Base-by-base conservation (phyloP, 352 stramenopile species). In the Stramenopiles sp. region DNA sequence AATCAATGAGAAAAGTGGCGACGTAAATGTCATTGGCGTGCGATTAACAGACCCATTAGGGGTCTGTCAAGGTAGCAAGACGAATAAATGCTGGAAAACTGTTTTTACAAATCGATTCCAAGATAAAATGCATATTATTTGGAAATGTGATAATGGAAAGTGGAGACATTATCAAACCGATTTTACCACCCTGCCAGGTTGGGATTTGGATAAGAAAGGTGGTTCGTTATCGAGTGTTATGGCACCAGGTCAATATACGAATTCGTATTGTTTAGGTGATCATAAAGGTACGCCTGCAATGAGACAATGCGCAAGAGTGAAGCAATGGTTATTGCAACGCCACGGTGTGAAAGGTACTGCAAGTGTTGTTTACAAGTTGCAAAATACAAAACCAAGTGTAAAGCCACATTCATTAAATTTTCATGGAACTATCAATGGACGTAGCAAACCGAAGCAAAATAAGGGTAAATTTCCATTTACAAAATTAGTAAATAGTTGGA, bases 81-180 rank as follows among this genome's bases (percentile, higher is more conserved):
- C 30, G 4, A 33, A 76, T 13, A 33, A 31, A 33, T 76, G 65
- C 65, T 76, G 65, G 65, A 76, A 76, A 13, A 33, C 4, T 13
- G 65, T 76, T 7, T 76, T 76, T 76, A 76, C 65, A 76, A 76
- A 76, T 33, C 4, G 13, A 13, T 76, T 76, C 13, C 30, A 76
- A 31, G 65, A 76, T 13, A 20, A 13, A 33, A 33, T 76, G 65
- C 65, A 76, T 13, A 33, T 76, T 31, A 20, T 76, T 1, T 76
- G 65, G 65, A 31, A 76, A 31, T 76, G 65, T 20, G 65, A 76
- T 33, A 20, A 23, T 20, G 65, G 31, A 33, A 33, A 4, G 7
- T 76, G 31, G 30, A 4, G 65, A 13, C 65, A 76, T 33, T 76
- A 76, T 20, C 4, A 31, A 7, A 76, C 65, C 4, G 4, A 31